Evolutionary conservation across 306 rosid genomes (phyloP).

Genomic region (Quercus dentata): DNA sequence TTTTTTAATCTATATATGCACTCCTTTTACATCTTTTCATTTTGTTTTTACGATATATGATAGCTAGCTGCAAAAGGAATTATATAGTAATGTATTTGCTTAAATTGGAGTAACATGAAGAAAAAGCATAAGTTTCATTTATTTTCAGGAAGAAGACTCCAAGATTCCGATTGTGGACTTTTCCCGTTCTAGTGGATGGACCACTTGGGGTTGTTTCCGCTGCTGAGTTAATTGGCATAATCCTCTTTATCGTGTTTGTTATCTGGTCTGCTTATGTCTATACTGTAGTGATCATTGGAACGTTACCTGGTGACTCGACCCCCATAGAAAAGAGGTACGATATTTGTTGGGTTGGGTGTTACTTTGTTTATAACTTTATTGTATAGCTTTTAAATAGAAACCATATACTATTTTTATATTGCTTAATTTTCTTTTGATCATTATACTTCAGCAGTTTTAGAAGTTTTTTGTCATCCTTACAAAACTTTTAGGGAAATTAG

Average conservation of each 20-base stretch:
- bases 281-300: not conserved
- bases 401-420: too few species aligned
- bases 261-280: slow-evolving; percentile 63
- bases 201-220: slow-evolving; percentile 91
- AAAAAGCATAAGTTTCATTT: not conserved
- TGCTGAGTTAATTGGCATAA: slow-evolving; percentile 69
- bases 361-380: too few species aligned
- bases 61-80: not conserved
- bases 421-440: too few species aligned
- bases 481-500: too few species aligned
- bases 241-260: slow-evolving; percentile 55
- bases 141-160: slow-evolving; percentile 57
- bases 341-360: not conserved
- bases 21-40: not conserved
- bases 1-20: not conserved
- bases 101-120: not conserved
- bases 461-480: too few species aligned
- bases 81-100: not conserved
- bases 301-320: too few species aligned
- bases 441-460: too few species aligned
- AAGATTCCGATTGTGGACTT: slow-evolving; percentile 72
- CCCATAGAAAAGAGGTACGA: slow-evolving; percentile 29
- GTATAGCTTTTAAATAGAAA: too few species aligned
- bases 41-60: not conserved
- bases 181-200: slow-evolving; percentile 77